Evolutionary conservation across 1,139 yeast species (phyloP).

Genomic region (Nakaseomyces kungkrabaensis): DNA sequence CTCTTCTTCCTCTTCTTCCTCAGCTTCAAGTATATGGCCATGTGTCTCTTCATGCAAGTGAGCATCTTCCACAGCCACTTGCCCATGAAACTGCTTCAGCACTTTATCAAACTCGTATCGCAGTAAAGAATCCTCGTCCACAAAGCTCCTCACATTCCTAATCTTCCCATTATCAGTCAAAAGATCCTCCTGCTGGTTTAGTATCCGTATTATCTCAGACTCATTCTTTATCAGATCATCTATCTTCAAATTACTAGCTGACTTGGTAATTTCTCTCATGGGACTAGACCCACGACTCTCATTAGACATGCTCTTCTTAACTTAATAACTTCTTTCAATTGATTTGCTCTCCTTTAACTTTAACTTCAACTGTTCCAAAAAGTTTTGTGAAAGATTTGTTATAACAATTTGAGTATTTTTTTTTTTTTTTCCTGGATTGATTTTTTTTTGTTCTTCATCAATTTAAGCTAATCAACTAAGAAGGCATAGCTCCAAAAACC

Average conservation of each 20-base stretch:
- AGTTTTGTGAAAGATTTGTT: no score
- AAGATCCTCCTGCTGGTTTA: conserved; percentile 2
- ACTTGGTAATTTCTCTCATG: background rate
- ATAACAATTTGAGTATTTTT: no score
- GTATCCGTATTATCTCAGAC: conserved; percentile 4
- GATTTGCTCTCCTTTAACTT: no score
- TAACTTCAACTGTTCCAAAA: no score
- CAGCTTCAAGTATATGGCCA: background rate
- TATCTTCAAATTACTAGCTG: conserved; percentile 3
- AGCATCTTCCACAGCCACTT: background rate
- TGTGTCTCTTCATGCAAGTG: background rate
- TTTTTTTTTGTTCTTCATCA: background rate
- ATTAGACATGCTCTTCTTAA: background rate
- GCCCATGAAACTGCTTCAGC: conserved; percentile 4
- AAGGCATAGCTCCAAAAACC: background rate
- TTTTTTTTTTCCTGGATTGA: no score
- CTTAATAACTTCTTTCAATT: background rate
- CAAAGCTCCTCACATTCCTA: conserved; percentile 2
- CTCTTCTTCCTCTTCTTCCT: background rate
- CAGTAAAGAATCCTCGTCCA: conserved; percentile 4
- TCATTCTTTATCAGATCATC: conserved; percentile 6
- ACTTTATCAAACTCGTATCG: conserved; percentile 2
- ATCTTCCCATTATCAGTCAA: conserved; percentile 4
- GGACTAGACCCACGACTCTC: conserved; percentile 1
- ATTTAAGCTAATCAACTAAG: no score